Conservation (phyloP, 176 grass and related monocot species). For the Musa acuminata region DNA sequence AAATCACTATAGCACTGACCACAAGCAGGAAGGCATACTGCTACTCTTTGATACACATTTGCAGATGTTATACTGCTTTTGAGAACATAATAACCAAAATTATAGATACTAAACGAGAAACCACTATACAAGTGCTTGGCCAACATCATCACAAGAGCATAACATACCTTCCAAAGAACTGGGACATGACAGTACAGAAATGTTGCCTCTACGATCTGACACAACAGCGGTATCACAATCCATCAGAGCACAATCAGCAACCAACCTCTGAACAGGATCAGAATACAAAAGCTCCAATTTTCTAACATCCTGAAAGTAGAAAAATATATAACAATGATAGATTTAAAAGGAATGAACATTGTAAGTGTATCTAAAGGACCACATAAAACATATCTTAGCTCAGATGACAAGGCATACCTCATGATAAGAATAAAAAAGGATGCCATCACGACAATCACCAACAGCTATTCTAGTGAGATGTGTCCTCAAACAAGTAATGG, state of each 20-base stretch:
- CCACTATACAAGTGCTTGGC: background rate
- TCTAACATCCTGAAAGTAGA: conserved; percentile 42
- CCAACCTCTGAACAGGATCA: conserved; percentile 86
- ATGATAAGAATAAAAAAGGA: conserved; percentile 91
- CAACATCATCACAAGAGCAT: background rate
- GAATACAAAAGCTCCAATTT: conserved; percentile 75
- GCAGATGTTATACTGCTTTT: background rate
- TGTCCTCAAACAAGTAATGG: conserved; percentile 84
- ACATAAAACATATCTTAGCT: background rate
- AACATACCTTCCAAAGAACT: conserved; percentile 66
- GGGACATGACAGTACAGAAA: conserved; percentile 81
- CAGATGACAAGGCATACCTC: conserved; percentile 41
- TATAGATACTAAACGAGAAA: background rate
- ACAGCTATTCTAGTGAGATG: conserved; percentile 70
- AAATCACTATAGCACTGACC: too few species aligned
- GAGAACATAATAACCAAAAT: background rate
- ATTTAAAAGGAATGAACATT: conserved; percentile 18
- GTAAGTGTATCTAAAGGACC: background rate
- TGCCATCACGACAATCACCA: conserved; percentile 97
- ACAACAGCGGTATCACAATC: conserved; percentile 69
- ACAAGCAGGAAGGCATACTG: too few species aligned
- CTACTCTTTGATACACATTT: too few species aligned
- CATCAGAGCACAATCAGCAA: conserved; percentile 84
- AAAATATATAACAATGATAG: conserved; percentile 5
- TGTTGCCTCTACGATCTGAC: conserved; percentile 84